A percentile compares a stretch with the other conserved stretches of the same genome.
Conservation (phyloP, 345 rosid species). For the Arabidopsis suecica region DNA sequence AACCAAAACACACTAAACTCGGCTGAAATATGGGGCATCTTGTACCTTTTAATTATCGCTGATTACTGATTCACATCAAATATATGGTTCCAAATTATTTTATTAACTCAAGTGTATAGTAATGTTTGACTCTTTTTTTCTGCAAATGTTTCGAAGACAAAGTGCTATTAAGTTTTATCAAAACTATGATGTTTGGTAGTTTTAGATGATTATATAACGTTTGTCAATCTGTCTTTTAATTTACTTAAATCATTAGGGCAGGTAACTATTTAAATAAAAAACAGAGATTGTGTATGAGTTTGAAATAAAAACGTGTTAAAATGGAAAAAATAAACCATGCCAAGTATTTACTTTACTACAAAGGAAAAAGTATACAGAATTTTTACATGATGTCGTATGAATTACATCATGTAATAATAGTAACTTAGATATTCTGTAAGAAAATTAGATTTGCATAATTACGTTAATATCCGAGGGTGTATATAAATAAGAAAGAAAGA, state of each 20-base stretch:
- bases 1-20: constrained; percentile 41
- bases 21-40: constrained; percentile 39
- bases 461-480: constrained; percentile 26
- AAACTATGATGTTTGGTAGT: not conserved
- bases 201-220: not conserved
- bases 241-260: no score
- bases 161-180: not conserved
- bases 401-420: constrained; percentile 1
- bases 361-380: not conserved
- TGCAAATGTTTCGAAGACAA: not conserved
- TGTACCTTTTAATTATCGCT: not conserved
- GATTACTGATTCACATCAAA: constrained; percentile 9
- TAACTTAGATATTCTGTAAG: not conserved
- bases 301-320: no score
- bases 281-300: no score
- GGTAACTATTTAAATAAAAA: no score
- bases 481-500: constrained; percentile 20
- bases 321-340: no score
- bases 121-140: not conserved
- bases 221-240: no score
- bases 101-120: not conserved
- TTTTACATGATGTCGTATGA: not conserved
- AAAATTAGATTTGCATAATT: not conserved
- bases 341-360: no score
- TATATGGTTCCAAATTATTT: not conserved